These are phyloP conservation scores for Chlorella sp. DNA, from an alignment of 139 green algal species.

Conservation along the genomic window DNA sequence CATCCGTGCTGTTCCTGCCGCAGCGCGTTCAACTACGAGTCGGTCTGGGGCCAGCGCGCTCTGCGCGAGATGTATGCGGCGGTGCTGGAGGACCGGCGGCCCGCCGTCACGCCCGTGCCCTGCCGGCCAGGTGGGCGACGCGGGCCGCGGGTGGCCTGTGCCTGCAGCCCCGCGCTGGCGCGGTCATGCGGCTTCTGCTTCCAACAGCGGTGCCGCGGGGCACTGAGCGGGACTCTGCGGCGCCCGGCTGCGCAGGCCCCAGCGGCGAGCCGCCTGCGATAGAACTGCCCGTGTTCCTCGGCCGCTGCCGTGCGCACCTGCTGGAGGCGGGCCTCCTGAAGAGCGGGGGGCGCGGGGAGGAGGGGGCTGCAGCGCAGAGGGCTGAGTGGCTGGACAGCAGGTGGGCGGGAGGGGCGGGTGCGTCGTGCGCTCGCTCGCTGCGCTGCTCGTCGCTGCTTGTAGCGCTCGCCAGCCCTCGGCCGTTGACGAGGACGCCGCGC, in stretches of 20 bases:
- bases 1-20: too few species aligned
- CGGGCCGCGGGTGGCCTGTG: too few species aligned
- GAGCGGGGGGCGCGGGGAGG: too few species aligned
- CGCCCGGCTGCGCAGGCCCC: conserved; percentile 3
- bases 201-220: neutral
- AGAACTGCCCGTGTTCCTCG: conserved; percentile 49
- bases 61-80: conserved; percentile 55
- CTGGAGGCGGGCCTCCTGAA: conserved; percentile 53
- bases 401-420: too few species aligned
- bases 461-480: too few species aligned
- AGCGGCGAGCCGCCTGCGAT: conserved; percentile 9
- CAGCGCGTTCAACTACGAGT: conserved; percentile 68
- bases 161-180: too few species aligned
- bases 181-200: too few species aligned
- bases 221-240: neutral
- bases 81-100: conserved; percentile 39
- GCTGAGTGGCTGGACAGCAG: too few species aligned
- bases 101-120: conserved; percentile 14
- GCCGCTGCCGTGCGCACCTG: conserved; percentile 39
- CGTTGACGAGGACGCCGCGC: too few species aligned
- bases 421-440: too few species aligned
- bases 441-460: too few species aligned
- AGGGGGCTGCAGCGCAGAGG: too few species aligned
- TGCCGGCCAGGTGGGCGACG: conserved; percentile 21
- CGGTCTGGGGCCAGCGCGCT: conserved; percentile 52